phyloP scores from a whole-genome alignment of 495 filamentous ascomycete species.

The Terfezia claveryi region DNA sequence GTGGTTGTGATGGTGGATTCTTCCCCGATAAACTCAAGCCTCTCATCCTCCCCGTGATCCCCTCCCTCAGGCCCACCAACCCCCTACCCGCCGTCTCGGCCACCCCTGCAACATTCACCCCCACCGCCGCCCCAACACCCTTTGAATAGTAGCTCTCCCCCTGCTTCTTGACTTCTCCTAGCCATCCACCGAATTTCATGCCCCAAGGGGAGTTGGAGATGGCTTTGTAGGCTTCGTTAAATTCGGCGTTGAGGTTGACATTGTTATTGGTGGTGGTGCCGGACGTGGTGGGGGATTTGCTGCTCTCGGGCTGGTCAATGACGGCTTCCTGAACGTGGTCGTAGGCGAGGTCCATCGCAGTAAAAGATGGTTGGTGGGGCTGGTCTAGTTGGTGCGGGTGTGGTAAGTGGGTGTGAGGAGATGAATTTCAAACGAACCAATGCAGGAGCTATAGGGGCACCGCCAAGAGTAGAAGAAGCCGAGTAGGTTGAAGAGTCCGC shows the following conservation, averaged over 20 bases:
- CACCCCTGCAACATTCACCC: constrained; percentile 46
- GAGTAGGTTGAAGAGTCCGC: too few species aligned
- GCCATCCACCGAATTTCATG: constrained; percentile 62
- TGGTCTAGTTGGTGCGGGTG: too few species aligned
- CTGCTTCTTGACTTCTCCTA: constrained; percentile 76
- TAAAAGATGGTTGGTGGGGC: too few species aligned
- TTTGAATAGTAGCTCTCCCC: constrained; percentile 60
- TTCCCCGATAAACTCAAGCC: constrained; percentile 17
- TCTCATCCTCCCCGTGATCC: constrained; percentile 47
- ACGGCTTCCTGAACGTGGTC: constrained; percentile 85
- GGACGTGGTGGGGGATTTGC: not conserved
- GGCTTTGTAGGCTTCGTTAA: constrained; percentile 87
- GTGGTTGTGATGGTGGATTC: constrained; percentile 6
- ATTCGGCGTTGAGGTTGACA: constrained; percentile 52
- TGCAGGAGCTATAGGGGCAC: too few species aligned
- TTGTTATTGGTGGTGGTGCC: constrained; percentile 23
- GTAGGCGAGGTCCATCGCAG: constrained; percentile 80
- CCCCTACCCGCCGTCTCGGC: constrained; percentile 65
- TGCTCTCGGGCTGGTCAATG: constrained; percentile 30
- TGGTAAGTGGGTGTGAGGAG: too few species aligned
- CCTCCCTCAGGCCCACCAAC: constrained; percentile 47
- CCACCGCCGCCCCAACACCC: constrained; percentile 52
- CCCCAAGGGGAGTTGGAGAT: constrained; percentile 86
- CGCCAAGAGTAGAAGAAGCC: too few species aligned
- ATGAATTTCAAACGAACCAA: too few species aligned